Base-by-base conservation (phyloP, 129 eudicot genomes). In the Helichrysum umbraculigerum region DNA sequence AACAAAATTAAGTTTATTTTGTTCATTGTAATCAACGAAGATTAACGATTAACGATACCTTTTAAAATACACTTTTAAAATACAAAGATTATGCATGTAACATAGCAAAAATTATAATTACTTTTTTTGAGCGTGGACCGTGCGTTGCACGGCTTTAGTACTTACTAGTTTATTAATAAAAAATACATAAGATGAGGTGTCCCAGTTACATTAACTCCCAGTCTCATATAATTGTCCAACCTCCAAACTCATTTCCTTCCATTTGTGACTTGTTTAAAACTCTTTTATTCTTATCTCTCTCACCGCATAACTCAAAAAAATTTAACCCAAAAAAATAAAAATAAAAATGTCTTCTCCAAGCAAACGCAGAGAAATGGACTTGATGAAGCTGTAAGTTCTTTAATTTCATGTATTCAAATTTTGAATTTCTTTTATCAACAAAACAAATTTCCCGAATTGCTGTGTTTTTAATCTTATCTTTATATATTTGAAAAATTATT, bases 291-390 rank as follows among this genome's bases (percentile, higher is more conserved):
- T 73, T 65, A 52, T 79, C 71, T 78, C 87, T 74, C 73, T 80
- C 71, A 35, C 74, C 63, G n/a, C 21, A 59, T 2, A 64, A 79
- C 59, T 28, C 70, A 17, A 42, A 72, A 69, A 12, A 63, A 79
- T 16, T 64, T 67, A 62, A 42, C 51, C 60, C 21, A 22, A 50
- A 12, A 39, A 56, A 74, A 73, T 57, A 16, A 32, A 21, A 8
- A 2, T 29, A 70, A 79, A 72, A 73, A 90, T 90, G 96, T 90
- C 96, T 83, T 90, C 96, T 58, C 96, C 96, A 68, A 88, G 93
- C 93, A 90, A 90, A 81, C 87, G 96, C 82, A 81, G 96, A 66
- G 96, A 90, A 83, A 90, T 90, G 96, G 96, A 90, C 83, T 73
- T 90, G 78, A 90, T 90, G 96, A 90, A 90, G 86, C 69, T 90